Percentiles rank a stretch among this genome's conserved stretches.
Evolutionary conservation across 345 rosid species (phyloP).

Genomic region (Dipteronia dyeriana): DNA sequence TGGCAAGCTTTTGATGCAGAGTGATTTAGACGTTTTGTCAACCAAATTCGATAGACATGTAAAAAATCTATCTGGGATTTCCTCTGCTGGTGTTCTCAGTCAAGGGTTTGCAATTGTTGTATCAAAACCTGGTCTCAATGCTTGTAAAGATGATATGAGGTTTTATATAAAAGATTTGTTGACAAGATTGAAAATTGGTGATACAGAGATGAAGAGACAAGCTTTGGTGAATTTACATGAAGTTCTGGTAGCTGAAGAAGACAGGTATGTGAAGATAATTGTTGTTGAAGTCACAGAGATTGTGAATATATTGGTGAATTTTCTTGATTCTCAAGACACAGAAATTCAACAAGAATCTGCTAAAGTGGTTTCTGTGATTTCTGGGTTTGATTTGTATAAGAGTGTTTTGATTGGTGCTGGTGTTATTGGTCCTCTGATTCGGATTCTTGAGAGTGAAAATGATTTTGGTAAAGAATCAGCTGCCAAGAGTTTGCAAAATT

Average conservation of each 20-base stretch:
- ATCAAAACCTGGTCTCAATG: conserved; percentile 59
- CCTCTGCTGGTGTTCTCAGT: conserved; percentile 58
- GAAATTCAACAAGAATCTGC: conserved; percentile 65
- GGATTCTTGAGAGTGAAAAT: conserved; percentile 66
- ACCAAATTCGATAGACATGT: conserved; percentile 55
- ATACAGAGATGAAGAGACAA: conserved; percentile 74
- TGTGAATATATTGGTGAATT: conserved; percentile 49
- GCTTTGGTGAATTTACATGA: conserved; percentile 64
- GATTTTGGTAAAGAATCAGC: conserved; percentile 56
- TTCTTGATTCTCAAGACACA: conserved; percentile 58
- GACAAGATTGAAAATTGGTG: conserved; percentile 94
- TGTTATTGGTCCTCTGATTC: conserved; percentile 63
- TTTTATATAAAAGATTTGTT: conserved; percentile 77
- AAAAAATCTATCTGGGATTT: conserved; percentile 59
- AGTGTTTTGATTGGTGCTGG: conserved; percentile 58
- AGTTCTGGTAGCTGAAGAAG: conserved; percentile 59
- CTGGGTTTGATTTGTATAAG: conserved; percentile 61
- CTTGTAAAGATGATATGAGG: conserved; percentile 83
- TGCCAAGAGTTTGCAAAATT: conserved; percentile 57
- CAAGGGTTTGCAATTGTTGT: conserved; percentile 81
- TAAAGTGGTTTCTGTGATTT: conserved; percentile 51
- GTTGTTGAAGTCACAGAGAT: conserved; percentile 51
- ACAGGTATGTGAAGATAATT: conserved; percentile 55
- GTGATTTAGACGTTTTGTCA: conserved; percentile 72
- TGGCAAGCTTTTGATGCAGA: conserved; percentile 98